Percentiles rank a stretch among this genome's conserved stretches.
phyloP scores from a whole-genome alignment of 202 grass and related monocot species.

The Schoenoplectus triqueter region DNA sequence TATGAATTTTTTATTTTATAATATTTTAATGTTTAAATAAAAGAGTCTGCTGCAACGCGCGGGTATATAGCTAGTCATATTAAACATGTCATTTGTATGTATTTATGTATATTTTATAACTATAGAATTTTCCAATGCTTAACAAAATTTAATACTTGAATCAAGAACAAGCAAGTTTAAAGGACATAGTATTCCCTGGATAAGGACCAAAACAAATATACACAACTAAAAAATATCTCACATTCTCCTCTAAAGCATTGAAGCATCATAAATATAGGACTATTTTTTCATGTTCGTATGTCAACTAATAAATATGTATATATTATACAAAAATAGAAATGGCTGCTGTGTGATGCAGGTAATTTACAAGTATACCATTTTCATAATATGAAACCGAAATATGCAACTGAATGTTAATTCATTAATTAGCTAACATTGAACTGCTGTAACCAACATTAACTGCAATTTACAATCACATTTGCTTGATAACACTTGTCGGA shows the following conservation, averaged over 20 bases:
- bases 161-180: constrained; percentile 13
- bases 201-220: neutral
- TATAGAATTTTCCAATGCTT: neutral
- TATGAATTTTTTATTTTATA: too few relatives aligned
- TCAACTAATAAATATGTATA: neutral
- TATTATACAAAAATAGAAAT: neutral
- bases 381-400: neutral
- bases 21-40: too few relatives aligned
- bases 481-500: neutral
- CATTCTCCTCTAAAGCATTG: neutral
- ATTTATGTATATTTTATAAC: too few relatives aligned
- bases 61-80: too few relatives aligned
- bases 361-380: neutral
- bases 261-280: neutral
- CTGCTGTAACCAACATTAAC: constrained; percentile 7
- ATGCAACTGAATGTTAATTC: neutral
- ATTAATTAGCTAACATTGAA: neutral
- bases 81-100: neutral
- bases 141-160: constrained; percentile 7
- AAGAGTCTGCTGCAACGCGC: too few relatives aligned
- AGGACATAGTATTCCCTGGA: neutral
- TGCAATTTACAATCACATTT: constrained; percentile 2
- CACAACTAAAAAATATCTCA: neutral
- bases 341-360: neutral
- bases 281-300: neutral